Conservation (phyloP, 78 protist genomes). For the Isochrysis galbana region DNA sequence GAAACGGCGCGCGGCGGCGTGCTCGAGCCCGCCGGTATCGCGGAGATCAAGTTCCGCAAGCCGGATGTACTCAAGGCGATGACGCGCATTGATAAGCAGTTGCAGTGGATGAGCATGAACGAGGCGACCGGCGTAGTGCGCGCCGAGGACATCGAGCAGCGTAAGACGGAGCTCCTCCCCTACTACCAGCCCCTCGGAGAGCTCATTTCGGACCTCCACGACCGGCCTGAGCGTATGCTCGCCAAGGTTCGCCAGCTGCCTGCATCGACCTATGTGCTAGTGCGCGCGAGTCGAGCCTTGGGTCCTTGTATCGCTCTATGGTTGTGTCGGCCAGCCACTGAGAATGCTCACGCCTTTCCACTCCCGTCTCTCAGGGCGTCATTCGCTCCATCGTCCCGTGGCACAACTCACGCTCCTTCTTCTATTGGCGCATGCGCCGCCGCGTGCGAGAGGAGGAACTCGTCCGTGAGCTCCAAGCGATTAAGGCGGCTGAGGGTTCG, state of each 20-base stretch:
- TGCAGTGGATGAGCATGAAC: slow-evolving; percentile 11
- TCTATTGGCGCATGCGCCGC: not conserved
- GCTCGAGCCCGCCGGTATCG: slow-evolving; percentile 84
- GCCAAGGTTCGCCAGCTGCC: too few species aligned
- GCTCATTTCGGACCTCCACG: slow-evolving; percentile 91
- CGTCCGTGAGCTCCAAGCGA: too few species aligned
- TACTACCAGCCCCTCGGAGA: slow-evolving; percentile 71
- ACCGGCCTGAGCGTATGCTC: slow-evolving; percentile 90
- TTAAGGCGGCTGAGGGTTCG: not conserved
- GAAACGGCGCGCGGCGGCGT: slow-evolving; percentile 86
- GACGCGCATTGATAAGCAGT: slow-evolving; percentile 71
- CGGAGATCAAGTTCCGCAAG: slow-evolving; percentile 78
- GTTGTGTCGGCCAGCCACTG: too few species aligned
- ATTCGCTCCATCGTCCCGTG: slow-evolving; percentile 57
- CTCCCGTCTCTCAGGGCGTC: slow-evolving; percentile 83
- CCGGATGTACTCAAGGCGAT: slow-evolving; percentile 70
- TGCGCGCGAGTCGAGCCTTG: too few species aligned
- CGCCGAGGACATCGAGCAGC: not conserved
- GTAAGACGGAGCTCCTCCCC: not conserved
- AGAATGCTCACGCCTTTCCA: too few species aligned
- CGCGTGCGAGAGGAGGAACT: not conserved
- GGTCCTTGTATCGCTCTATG: too few species aligned
- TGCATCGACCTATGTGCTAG: too few species aligned
- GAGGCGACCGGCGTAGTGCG: not conserved
- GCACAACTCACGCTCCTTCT: not conserved